Conservation (phyloP, 371 early-diverging fungal species). For the Catenaria anguillulae region DNA sequence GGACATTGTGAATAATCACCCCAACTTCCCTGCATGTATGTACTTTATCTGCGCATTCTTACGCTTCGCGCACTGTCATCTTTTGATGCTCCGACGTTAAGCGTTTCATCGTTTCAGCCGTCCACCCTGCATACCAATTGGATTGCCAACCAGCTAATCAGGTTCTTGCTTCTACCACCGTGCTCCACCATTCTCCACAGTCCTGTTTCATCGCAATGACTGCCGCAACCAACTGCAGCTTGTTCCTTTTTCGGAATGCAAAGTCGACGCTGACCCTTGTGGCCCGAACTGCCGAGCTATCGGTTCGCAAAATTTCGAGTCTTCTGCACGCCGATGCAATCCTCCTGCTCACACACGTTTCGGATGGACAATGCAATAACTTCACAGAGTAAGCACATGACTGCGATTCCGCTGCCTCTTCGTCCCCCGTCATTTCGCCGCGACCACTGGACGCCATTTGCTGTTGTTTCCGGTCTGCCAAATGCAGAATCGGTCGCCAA, state of each 20-base stretch:
- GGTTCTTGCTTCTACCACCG: too few relatives aligned
- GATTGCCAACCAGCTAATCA: too few relatives aligned
- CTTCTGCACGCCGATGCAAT: not conserved
- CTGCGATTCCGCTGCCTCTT: not conserved
- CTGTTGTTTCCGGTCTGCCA: not conserved
- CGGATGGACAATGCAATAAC: not conserved
- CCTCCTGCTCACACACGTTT: not conserved
- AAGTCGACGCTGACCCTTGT: conserved; percentile 1
- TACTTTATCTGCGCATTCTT: too few relatives aligned
- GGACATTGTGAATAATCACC: too few relatives aligned
- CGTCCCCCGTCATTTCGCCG: not conserved
- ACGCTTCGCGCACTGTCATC: too few relatives aligned
- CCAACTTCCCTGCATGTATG: too few relatives aligned
- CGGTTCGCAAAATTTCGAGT: not conserved
- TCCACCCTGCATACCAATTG: too few relatives aligned
- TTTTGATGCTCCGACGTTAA: too few relatives aligned
- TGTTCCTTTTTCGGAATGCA: not conserved
- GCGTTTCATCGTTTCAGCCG: too few relatives aligned
- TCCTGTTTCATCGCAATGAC: too few relatives aligned
- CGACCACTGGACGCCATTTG: not conserved
- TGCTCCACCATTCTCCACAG: too few relatives aligned
- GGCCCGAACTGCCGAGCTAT: not conserved
- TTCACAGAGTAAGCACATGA: not conserved
- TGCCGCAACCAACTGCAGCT: too few relatives aligned
- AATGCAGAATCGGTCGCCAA: not conserved